Percentiles rank a stretch among this genome's conserved stretches.
These are phyloP conservation scores for Scheffersomyces lignicola DNA, from an alignment of 1,139 yeast genomes.

Conservation along the genomic window DNA sequence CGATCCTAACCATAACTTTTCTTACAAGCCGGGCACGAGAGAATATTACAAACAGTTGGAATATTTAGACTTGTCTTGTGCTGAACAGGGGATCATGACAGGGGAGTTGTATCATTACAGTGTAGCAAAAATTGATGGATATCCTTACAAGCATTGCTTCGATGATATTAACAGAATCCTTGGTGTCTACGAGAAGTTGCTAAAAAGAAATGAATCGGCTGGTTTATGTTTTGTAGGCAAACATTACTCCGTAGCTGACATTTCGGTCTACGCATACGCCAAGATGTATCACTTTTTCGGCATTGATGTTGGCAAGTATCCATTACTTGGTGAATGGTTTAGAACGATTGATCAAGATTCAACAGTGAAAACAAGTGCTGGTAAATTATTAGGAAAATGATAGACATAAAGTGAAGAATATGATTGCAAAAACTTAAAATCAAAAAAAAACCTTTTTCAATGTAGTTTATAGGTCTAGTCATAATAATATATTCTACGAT, in stretches of 20 bases:
- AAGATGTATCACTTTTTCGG: not conserved
- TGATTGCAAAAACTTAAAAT: not conserved
- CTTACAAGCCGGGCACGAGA: constrained; percentile 3
- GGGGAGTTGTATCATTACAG: constrained; percentile 1
- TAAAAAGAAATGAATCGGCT: constrained; percentile 4
- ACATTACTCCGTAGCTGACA: constrained; percentile 6
- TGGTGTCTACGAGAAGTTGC: constrained; percentile 4
- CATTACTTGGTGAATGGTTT: constrained; percentile 39
- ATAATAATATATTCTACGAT: not conserved
- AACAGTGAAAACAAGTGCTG: constrained; percentile 36
- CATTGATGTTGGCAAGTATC: not conserved
- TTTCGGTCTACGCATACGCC: constrained; percentile 2
- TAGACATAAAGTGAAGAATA: not conserved
- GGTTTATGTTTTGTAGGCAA: constrained; percentile 8
- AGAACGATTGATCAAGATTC: constrained; percentile 35
- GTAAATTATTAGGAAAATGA: not conserved
- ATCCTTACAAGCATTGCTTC: not conserved
- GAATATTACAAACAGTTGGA: constrained; percentile 6
- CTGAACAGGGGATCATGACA: constrained; percentile 4
- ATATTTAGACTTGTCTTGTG: constrained; percentile 4
- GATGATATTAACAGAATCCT: constrained; percentile 5
- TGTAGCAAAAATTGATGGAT: not conserved
- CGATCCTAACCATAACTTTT: constrained; percentile 5
- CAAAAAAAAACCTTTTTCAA: not conserved
- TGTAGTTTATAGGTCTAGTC: too few species aligned